A percentile compares a stretch with the other conserved stretches of the same genome.
Evolutionary conservation across 1,139 yeast genomes (phyloP).

Genomic region (Suhomyces atakaporum): DNA sequence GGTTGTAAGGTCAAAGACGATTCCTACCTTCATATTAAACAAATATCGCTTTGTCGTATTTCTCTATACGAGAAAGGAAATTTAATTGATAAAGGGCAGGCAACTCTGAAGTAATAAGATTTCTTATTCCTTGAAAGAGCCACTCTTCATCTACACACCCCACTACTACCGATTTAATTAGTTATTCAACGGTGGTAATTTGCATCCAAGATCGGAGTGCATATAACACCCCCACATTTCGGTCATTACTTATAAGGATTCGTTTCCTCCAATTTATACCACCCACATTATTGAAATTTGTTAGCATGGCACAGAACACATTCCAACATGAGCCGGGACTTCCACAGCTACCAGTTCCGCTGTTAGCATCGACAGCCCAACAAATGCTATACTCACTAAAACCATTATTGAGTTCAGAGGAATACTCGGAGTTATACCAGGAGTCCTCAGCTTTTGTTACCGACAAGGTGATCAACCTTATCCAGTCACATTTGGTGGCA

Average conservation of each 20-base stretch:
- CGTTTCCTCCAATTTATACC: neutral
- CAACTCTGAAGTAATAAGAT: too few species aligned
- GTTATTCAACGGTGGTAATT: too few species aligned
- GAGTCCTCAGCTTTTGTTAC: slow-evolving; percentile 49
- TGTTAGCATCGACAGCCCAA: slow-evolving; percentile 42
- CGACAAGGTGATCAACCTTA: slow-evolving; percentile 39
- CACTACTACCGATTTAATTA: too few species aligned
- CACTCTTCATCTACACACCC: too few species aligned
- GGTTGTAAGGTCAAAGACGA: too few species aligned
- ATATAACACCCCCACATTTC: neutral
- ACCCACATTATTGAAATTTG: neutral
- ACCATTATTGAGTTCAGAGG: slow-evolving; percentile 50
- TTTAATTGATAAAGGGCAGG: too few species aligned
- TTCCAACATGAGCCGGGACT: slow-evolving; percentile 29
- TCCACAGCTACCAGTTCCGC: slow-evolving; percentile 59
- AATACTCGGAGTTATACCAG: slow-evolving; percentile 38
- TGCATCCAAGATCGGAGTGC: neutral
- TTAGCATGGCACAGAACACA: slow-evolving; percentile 5
- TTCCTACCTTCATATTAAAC: too few species aligned
- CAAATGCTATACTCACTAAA: slow-evolving; percentile 51
- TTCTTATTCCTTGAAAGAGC: too few species aligned
- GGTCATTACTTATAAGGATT: neutral
- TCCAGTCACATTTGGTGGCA: slow-evolving; percentile 56
- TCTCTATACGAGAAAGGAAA: too few species aligned
- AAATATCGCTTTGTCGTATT: too few species aligned